Base-by-base conservation (phyloP, 2,329 filamentous ascomycete genomes). In the Calonectria multiphialidica region DNA sequence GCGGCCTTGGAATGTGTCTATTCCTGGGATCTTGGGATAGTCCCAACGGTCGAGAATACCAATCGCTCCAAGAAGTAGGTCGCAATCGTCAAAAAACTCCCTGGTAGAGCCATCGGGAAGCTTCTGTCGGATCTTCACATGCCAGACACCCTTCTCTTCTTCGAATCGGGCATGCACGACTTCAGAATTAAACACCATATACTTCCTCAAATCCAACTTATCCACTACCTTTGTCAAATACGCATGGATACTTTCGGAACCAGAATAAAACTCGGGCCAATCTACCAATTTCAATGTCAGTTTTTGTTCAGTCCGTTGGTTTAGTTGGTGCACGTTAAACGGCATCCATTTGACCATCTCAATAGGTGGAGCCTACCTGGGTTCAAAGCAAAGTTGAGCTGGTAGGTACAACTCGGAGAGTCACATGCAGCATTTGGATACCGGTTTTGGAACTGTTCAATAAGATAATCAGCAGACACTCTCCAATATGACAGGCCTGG, bases 41-140 rank as follows among this genome's bases (percentile, higher is more conserved):
- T 67, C 50, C 65, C 53, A 67, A 16, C 50, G 40, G 18, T 67
- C 50, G 1, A 67, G 28, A 28, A 67, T 47, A 18, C 65, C 65
- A 2, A 59, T 42, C 15, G 30, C 40, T 12, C 45, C 45, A 4
- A 49, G 45, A 25, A 49, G 21, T 18, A 49, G 15, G 45, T 49
- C 45, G 5, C 45, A 49, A 18, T 49, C 21, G 23, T 49, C 45
- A 10, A 25, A 5, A 25, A 49, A 9, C 23, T 49, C 45, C 15
- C 3, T 25, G 4, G 23, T 25, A 13, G 45, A 25, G n/a, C 45
- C 45, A 49, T 49, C 45, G 3, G 45, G 10, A 25, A 49, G 45
- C 21, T 23, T 23, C 23, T 49, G 50, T 59, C 50, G 45, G 53
- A 67, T 57, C 10, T 21, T 67, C 12, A 67, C 18, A 1, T 67